These are phyloP conservation scores for Calendula officinalis DNA, from an alignment of 129 eudicot genomes.

Conservation along the genomic window DNA sequence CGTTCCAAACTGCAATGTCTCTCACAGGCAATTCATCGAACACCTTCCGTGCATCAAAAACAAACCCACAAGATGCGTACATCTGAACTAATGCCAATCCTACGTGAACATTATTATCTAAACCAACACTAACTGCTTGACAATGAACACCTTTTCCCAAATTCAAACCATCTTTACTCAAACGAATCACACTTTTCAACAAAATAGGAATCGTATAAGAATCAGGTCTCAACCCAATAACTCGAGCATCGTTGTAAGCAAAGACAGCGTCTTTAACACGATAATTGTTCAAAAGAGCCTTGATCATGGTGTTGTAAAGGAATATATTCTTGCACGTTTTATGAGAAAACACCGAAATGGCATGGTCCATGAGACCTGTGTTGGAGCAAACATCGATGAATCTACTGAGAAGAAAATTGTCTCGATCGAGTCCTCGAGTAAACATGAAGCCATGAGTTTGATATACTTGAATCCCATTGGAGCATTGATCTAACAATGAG, in stretches of 20 bases:
- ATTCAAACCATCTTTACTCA: constrained; percentile 9
- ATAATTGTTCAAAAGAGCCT: constrained; percentile 14
- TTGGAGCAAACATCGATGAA: constrained; percentile 42
- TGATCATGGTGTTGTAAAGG: constrained; percentile 57
- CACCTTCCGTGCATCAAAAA: constrained; percentile 46
- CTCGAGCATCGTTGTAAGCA: constrained; percentile 33
- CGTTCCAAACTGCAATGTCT: constrained; percentile 49
- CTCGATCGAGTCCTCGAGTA: constrained; percentile 34
- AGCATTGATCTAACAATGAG: constrained; percentile 28
- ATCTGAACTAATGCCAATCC: constrained; percentile 34
- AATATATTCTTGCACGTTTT: constrained; percentile 15
- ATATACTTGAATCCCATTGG: constrained; percentile 23
- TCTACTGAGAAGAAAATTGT: constrained; percentile 30
- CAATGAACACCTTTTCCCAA: constrained; percentile 47
- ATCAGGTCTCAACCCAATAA: constrained; percentile 39
- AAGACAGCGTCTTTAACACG: constrained; percentile 32
- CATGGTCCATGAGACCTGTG: constrained; percentile 31
- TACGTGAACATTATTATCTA: constrained; percentile 30
- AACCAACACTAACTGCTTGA: constrained; percentile 37
- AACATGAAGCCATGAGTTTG: constrained; percentile 46
- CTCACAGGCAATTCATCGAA: constrained; percentile 42
- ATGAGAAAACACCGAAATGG: constrained; percentile 34
- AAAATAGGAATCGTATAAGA: constrained; percentile 43
- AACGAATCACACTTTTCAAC: constrained; percentile 44
- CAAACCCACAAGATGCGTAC: constrained; percentile 34